Conservation (phyloP, 306 rosid species). For the Medicago truncatula region MtrunA17r5.0-ANR NC_053042.1:45633501-45634000, state of each 20-base stretch:
- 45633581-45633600: neutral
- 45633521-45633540: neutral
- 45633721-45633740: neutral
- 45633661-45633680: constrained; percentile 25
- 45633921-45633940: neutral
- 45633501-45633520: neutral
- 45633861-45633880: neutral
- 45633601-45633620: neutral
- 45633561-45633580: constrained; percentile 30
- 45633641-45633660: neutral
- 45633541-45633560: constrained; percentile 7
- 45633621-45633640: no score
- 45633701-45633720: constrained; percentile 25
- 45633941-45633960: no score
- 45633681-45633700: constrained; percentile 6
- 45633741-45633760: neutral
- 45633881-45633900: neutral
- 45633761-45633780: neutral
- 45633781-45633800: neutral
- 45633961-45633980: neutral
- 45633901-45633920: no score
- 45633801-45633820: neutral
- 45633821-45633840: no score
- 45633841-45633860: no score
- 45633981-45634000: constrained; percentile 15